These are phyloP conservation scores for Rhytidiadelphus loreus DNA, from an alignment of 225 moss, liverwort and hornwort species.

Conservation along the genomic window DNA sequence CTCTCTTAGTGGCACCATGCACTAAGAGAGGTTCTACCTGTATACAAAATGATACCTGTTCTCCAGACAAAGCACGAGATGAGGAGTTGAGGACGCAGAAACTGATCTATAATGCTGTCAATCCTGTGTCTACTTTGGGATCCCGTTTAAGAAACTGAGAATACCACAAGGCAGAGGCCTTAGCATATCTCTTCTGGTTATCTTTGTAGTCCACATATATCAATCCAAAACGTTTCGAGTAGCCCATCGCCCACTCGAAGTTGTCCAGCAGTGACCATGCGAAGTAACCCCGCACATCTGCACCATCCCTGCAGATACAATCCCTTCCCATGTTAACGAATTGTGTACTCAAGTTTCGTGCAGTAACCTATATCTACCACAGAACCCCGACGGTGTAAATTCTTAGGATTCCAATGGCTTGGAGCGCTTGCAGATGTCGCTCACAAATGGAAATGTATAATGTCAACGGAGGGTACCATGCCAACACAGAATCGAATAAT, in stretches of 20 bases:
- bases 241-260: constrained; percentile 45
- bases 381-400: neutral
- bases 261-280: constrained; percentile 57
- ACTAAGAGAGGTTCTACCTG: too few species aligned
- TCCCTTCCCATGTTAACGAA: neutral
- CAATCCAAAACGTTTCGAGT: constrained; percentile 45
- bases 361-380: neutral
- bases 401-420: neutral
- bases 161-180: constrained; percentile 43
- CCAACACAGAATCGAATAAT: neutral
- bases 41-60: neutral
- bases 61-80: neutral
- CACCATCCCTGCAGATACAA: constrained; percentile 30
- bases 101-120: neutral
- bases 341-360: neutral
- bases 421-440: neutral
- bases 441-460: neutral
- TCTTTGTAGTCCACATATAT: constrained; percentile 40
- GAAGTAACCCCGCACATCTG: constrained; percentile 48
- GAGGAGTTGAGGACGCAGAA: neutral
- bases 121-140: neutral
- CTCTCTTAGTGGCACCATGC: too few species aligned
- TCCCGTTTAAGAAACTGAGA: constrained; percentile 9
- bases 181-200: constrained; percentile 25
- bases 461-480: neutral